These are phyloP conservation scores for Kwoniella bestiolae DNA, from an alignment of 768 basidiomycete species.

Conservation along the genomic window DNA sequence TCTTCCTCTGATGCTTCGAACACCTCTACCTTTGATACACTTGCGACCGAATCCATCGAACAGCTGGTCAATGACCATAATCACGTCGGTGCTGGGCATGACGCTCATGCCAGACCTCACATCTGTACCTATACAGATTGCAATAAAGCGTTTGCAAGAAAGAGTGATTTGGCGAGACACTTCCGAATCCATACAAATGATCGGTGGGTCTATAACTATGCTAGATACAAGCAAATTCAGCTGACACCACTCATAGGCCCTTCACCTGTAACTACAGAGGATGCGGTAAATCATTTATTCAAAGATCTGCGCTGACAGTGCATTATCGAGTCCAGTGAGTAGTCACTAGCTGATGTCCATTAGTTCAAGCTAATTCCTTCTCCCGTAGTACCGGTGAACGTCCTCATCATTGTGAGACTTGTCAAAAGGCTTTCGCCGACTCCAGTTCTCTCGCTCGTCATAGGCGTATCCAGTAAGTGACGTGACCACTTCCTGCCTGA, in stretches of 20 bases:
- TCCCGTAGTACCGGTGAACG: slow-evolving; percentile 57
- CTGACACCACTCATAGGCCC: slow-evolving; percentile 36
- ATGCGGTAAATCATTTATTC: slow-evolving; percentile 54
- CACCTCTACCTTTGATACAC: background rate
- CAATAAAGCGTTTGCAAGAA: slow-evolving; percentile 58
- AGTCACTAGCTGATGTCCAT: background rate
- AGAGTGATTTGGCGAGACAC: slow-evolving; percentile 59
- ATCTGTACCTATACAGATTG: slow-evolving; percentile 48
- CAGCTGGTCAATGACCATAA: slow-evolving; percentile 52
- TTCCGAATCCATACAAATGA: slow-evolving; percentile 60
- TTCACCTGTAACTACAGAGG: slow-evolving; percentile 40
- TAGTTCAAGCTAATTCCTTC: slow-evolving; percentile 10
- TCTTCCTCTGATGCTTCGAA: background rate
- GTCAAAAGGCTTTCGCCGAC: slow-evolving; percentile 57
- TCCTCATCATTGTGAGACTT: slow-evolving; percentile 57
- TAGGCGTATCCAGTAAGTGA: slow-evolving; percentile 52
- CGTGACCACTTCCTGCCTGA: background rate
- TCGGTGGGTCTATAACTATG: slow-evolving; percentile 48
- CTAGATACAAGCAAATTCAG: background rate
- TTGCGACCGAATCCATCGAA: slow-evolving; percentile 7
- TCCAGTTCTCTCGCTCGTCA: slow-evolving; percentile 58
- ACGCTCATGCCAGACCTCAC: slow-evolving; percentile 42
- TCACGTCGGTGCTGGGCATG: slow-evolving; percentile 40
- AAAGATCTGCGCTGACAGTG: slow-evolving; percentile 55
- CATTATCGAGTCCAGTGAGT: slow-evolving; percentile 57